A percentile compares a stretch with the other conserved stretches of the same genome.
Conservation (phyloP, 352 stramenopile species). For the Phytopythium aichiense region DNA sequence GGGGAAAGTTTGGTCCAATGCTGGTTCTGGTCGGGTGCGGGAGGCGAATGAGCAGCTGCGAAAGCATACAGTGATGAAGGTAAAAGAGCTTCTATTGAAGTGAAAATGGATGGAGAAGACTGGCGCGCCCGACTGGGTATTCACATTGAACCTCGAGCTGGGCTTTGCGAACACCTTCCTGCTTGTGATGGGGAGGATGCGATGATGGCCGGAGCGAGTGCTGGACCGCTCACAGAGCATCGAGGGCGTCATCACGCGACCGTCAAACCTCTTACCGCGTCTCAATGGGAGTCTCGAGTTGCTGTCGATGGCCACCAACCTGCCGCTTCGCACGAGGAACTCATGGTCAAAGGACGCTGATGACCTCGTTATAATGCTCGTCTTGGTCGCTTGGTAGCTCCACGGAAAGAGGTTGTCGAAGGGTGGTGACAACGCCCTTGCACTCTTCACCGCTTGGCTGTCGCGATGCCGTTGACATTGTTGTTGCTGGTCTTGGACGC, state of each 20-base stretch:
- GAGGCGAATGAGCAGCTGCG: background rate
- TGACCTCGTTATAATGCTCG: no score
- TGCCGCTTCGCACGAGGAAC: no score
- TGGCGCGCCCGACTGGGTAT: background rate
- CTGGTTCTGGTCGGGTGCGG: background rate
- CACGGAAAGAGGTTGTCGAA: no score
- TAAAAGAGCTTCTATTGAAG: background rate
- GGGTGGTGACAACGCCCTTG: no score
- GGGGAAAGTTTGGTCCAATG: background rate
- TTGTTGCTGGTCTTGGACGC: no score
- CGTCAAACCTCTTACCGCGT: no score
- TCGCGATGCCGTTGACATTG: no score
- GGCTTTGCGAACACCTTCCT: background rate
- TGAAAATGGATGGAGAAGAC: background rate
- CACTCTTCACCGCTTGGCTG: no score
- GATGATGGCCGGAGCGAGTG: background rate
- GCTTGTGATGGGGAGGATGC: background rate
- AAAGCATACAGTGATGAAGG: background rate
- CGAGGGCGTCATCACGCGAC: background rate
- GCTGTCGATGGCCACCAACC: no score
- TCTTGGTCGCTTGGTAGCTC: no score
- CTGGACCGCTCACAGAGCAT: background rate
- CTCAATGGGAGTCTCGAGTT: no score
- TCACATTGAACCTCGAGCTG: slow-evolving; percentile 1
- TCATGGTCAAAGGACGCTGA: no score